Evolutionary conservation across 257 asterid species (phyloP), one percentile per base, ranked within the genome.

Genomic region (Cruciata laevipes): DNA sequence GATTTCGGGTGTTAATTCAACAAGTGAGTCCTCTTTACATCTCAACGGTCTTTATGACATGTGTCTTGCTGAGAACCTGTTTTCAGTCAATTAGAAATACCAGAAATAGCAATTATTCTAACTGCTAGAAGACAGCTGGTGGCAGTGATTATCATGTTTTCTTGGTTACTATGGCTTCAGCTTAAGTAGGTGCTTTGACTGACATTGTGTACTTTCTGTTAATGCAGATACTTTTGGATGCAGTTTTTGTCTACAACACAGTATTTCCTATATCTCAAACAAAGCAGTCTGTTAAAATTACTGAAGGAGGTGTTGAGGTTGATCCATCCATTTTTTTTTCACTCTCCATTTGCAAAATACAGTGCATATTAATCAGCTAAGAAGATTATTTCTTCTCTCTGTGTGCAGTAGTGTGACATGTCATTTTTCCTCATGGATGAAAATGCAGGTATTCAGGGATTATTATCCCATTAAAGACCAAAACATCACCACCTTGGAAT

Each of bases 1-100:
- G 99, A 37, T 72, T 88, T 38, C 86, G 99, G 69, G 96, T 90
- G 67, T 80, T 90, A 73, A 79, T 85, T 83, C 99, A 94, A 75
- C 97, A 94, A 69, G 98, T 89, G 84, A 84, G 87, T 51, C 57
- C 5, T 27, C 25, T 64, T 21, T 51, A 33, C 9, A 47, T 47
- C 20, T 25, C 49, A 17, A 24, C 6, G 7, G 44, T 58, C 61
- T 47, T 9, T 40, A 58, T 58, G 3, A 20, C 16, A 18, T 23
- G 38, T 35, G 16, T 40, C 33, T 38, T 24, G 14, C 5, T 21
- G 10, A 17, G 40, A 31, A 47, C 63, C 51, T 10, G 59, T 44
- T 42, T 31, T 47, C 21, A 18, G 32, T 60, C 6, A 57, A 13
- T 0, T 42, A 3, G n/a, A n/a, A n/a, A 27, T 42, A 8, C 17